Conservation (phyloP, 306 rosid species). For the Prunus salicina region DNA sequence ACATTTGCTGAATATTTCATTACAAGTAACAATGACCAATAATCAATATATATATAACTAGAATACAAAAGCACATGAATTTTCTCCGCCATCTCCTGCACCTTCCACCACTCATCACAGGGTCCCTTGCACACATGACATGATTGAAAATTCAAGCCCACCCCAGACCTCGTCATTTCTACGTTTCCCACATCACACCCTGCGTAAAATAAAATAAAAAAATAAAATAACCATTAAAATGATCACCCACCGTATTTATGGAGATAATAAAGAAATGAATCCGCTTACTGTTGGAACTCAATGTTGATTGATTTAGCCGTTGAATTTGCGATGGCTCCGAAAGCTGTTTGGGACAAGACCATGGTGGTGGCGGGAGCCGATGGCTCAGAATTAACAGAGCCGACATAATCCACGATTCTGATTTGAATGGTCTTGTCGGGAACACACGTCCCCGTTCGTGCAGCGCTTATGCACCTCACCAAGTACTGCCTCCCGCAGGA, state of each 20-base stretch:
- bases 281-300: conserved; percentile 68
- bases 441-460: conserved; percentile 44
- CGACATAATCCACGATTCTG: conserved; percentile 52
- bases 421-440: conserved; percentile 53
- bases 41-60: not conserved
- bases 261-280: not conserved
- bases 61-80: not conserved
- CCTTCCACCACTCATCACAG: not conserved
- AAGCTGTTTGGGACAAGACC: conserved; percentile 58
- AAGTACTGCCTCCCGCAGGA: conserved; percentile 78
- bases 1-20: not conserved
- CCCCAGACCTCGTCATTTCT: not conserved
- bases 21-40: not conserved
- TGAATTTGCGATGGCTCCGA: conserved; percentile 43
- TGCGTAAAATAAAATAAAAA: not conserved
- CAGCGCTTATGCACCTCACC: conserved; percentile 78
- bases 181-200: conserved; percentile 4
- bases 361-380: conserved; percentile 39
- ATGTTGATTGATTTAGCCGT: conserved; percentile 39
- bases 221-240: not conserved
- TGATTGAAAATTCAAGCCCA: not conserved
- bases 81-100: not conserved
- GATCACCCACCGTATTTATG: not conserved
- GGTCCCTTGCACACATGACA: not conserved
- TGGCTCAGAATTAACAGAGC: not conserved